Evolutionary conservation across 768 basidiomycete genomes (phyloP), one percentile per base, ranked within the genome.

Genomic region (Serpula lacrymans): DNA sequence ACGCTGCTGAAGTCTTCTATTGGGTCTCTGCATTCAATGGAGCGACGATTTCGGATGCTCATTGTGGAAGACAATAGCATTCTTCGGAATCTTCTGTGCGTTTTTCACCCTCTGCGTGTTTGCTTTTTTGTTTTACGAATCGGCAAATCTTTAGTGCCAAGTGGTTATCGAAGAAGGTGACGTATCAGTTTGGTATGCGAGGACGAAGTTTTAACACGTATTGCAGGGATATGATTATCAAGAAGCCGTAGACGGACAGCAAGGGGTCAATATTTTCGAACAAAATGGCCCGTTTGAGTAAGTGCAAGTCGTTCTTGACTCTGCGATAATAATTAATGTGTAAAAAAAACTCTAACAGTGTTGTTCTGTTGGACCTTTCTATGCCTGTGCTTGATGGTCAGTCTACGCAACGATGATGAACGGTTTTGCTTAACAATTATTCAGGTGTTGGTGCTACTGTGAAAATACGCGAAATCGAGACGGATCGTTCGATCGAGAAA

Each of bases 301-400:
- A 46, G 87, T 71, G 7, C 33, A 17, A 34, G 31, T 32, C 2
- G 14, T 28, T 4, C 39, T 17, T 37, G 28, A 20, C 28, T 39
- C 49, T 14, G 12, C 38, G 33, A 11, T n/a, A 39, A 38, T 39
- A 33, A 42, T 37, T 23, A 5, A 21, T 11, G 38, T 6, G 12
- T 14, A 52, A 42, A 48, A 29, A 11, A 37, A 28, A 33, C 46
- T 35, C 21, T n/a, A n/a, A n/a, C 51, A 94, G 92, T 46, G 78
- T 92, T 24, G 84, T 94, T 25, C 72, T 94, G 11, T 68, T 96
- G 44, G 93, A 96, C 60, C 66, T 96, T 41, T 91, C 88, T 1
- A 96, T 96, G 93, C 94, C 91, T 1, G 62, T 89, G n/a, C 76
- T 96, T 41, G 90, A 96, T 58, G 94, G 89, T 80, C 37, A 45